Evolutionary conservation across 2,329 filamentous ascomycete genomes (phyloP), one percentile per base, ranked within the genome.

Genomic region (Aspergillus intermedius): DNA sequence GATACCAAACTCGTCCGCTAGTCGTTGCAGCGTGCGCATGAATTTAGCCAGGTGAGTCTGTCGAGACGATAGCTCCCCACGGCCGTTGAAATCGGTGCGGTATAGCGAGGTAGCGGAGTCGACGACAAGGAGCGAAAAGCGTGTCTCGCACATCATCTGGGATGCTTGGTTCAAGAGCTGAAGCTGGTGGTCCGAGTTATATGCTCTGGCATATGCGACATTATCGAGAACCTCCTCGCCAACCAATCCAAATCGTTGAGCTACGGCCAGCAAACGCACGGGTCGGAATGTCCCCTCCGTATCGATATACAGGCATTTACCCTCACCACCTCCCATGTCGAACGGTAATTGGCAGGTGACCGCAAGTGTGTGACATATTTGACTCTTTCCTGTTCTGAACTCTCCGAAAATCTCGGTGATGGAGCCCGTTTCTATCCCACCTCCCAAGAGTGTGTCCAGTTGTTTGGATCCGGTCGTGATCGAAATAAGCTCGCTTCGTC

Each of bases 131-230:
- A 98, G 79, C 3, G 93, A 97, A 70, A 98, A 98, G 3, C 93
- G 84, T 0, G 93, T 98, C 74, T 98, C 94, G 49, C 91, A 96
- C 94, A 98, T 98, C 93, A 98, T 98, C 53, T 90, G 84, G 2
- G 93, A 87, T 3, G 93, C 94, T 69, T 97, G 91, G 61, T 93
- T 93, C 53, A 98, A 82, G 6, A 98, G 79, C 67, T 95, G 89
- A 45, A 98, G 80, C 69, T 98, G 93, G 70, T 98, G 93, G 57
- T 98, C 93, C 0, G 91, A 97, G 68, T 98, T 98, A 76, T 98
- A 98, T 8, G 93, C 93, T 51, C 93, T 86, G 44, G 94, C 94
- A 68, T 98, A 98, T 3, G 94, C 94, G 49, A 98, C 91, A 59
- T 98, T 98, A 74, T 98, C 94, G 7, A 98, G 79, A 0, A 98